These are phyloP conservation scores for Codiaeum variegatum DNA, from an alignment of 441 rosid species.

Conservation along the genomic window DNA sequence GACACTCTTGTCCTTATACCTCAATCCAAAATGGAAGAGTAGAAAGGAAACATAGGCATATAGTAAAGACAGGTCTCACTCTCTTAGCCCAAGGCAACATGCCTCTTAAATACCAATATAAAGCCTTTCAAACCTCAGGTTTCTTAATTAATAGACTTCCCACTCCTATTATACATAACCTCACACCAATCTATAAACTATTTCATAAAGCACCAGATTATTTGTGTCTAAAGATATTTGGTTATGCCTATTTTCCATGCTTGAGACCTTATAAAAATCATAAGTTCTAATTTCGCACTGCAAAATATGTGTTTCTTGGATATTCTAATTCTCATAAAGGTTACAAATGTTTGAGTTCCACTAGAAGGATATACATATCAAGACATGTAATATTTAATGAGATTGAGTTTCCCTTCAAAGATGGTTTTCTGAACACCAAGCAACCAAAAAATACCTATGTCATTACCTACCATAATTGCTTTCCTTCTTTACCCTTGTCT, in stretches of 20 bases:
- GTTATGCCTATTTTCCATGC: neutral
- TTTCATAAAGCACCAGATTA: neutral
- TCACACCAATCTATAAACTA: no score
- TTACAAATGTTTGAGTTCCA: neutral
- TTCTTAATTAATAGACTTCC: neutral
- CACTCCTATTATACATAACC: neutral
- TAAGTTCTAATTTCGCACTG: neutral
- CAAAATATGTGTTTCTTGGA: neutral
- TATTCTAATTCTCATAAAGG: neutral
- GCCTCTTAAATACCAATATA: neutral
- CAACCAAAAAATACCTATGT: no score
- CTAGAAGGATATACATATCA: neutral
- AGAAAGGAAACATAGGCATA: neutral
- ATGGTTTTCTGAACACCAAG: neutral
- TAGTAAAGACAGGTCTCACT: neutral
- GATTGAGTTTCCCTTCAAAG: neutral
- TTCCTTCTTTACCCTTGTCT: no score
- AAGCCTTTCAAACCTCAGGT: neutral
- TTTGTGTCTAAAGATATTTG: neutral
- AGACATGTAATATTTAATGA: neutral
- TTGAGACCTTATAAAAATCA: neutral
- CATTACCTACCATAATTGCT: no score
- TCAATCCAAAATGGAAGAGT: neutral
- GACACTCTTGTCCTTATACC: no score
- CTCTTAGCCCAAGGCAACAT: neutral